Conservation (phyloP, 1,284 basidiomycete genomes). For the Ustilago shanxiensis region DNA sequence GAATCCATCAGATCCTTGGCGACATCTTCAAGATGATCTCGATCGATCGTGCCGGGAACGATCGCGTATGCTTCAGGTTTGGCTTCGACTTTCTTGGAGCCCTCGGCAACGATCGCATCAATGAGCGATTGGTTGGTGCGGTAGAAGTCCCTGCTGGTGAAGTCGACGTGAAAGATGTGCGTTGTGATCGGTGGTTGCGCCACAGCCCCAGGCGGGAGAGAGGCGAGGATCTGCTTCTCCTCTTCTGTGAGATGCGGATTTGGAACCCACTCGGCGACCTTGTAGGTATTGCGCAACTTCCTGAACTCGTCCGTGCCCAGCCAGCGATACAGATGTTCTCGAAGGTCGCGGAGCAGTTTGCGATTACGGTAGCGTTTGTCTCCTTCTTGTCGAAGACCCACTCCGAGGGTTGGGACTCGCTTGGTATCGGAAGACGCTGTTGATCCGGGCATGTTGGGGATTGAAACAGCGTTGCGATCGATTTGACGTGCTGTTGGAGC, state of each 20-base stretch:
- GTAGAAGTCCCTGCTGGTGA: conserved; percentile 53
- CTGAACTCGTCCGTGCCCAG: conserved; percentile 57
- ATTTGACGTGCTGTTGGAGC: not conserved
- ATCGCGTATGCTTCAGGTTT: conserved; percentile 55
- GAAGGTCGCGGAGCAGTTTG: conserved; percentile 54
- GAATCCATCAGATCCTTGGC: conserved; percentile 61
- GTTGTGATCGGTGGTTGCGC: conserved; percentile 53
- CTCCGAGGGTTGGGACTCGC: conserved; percentile 48
- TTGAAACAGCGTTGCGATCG: conserved; percentile 12
- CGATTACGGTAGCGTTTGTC: conserved; percentile 58
- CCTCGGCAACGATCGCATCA: conserved; percentile 51
- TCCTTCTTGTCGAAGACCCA: conserved; percentile 51
- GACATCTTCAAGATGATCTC: conserved; percentile 54
- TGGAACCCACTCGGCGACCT: conserved; percentile 54
- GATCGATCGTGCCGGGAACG: conserved; percentile 50
- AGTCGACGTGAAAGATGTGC: conserved; percentile 57
- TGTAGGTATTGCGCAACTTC: conserved; percentile 53
- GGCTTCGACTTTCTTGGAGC: conserved; percentile 45
- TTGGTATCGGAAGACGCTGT: conserved; percentile 27
- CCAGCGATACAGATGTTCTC: conserved; percentile 58
- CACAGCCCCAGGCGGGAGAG: conserved; percentile 34
- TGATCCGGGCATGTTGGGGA: conserved; percentile 15
- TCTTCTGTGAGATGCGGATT: conserved; percentile 47
- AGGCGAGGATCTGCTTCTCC: conserved; percentile 45
- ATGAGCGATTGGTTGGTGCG: conserved; percentile 54